These are phyloP conservation scores for Zygotorulaspora sp. DNA, from an alignment of 805 yeast genomes.

Conservation along the genomic window DNA sequence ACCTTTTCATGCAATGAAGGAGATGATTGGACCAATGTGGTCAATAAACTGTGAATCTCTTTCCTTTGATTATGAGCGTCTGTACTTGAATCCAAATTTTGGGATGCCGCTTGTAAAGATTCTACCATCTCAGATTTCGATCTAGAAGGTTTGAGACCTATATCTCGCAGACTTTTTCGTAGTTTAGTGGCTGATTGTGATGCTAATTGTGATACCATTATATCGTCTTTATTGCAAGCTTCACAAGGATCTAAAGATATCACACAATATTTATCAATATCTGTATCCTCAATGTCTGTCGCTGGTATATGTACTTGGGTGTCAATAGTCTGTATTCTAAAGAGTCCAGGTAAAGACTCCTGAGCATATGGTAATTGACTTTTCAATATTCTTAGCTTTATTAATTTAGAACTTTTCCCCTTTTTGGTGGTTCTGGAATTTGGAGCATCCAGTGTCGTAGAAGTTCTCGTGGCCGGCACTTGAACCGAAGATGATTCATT, in stretches of 20 bases:
- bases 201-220: constrained; percentile 1
- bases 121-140: constrained; percentile 29
- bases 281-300: constrained; percentile 9
- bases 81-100: constrained; percentile 16
- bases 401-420: not conserved
- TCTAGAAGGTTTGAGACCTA: constrained; percentile 31
- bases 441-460: constrained; percentile 11
- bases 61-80: constrained; percentile 13
- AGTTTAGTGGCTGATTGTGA: constrained; percentile 28
- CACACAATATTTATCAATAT: constrained; percentile 5
- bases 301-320: constrained; percentile 6
- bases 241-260: constrained; percentile 3
- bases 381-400: constrained; percentile 1
- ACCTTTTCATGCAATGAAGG: constrained; percentile 27
- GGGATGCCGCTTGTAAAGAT: constrained; percentile 29
- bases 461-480: constrained; percentile 33
- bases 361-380: constrained; percentile 1
- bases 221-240: not conserved
- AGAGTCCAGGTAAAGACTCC: constrained; percentile 1
- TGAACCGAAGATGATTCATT: constrained; percentile 18
- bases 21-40: constrained; percentile 17
- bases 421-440: not conserved
- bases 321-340: constrained; percentile 1
- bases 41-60: constrained; percentile 24
- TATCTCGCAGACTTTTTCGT: constrained; percentile 20